Evolutionary conservation across 2,329 filamentous ascomycete species (phyloP), one percentile per base, ranked within the genome.

Genomic region (Fusarium tjaetaba): DNA sequence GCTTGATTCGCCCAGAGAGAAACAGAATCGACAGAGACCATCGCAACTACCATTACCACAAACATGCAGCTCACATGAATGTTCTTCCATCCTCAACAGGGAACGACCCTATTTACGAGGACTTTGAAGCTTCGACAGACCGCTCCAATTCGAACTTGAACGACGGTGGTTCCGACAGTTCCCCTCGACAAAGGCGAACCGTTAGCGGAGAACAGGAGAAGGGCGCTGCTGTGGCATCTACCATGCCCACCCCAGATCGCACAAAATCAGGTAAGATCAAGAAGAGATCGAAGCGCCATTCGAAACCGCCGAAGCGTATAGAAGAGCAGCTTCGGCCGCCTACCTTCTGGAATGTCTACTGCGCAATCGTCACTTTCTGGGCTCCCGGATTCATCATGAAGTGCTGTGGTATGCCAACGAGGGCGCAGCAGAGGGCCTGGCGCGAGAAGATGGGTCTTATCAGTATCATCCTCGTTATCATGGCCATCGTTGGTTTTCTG

Each of bases 391-490:
- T 96, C 70, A 84, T 98, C 34, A 86, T 99, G 61, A 90, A 88
- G 74, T 97, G 94, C 83, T 96, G 95, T 79, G 95, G 95, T 43
- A 97, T 93, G 87, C 90, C 91, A 13, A 88, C 93, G 51, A 96
- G 93, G 82, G 94, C 92, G 22, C 94, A 98, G 82, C 93, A 95
- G 80, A 90, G 94, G 78, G 96, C 96, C 5, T 99, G 96, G 96
- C 90, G 96, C 75, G 96, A 99, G 81, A 99, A 99, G 88, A 97
- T 99, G 87, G 96, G 96, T 5, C 85, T 99, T 66, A 94, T 98
- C 84, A 97, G 95, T 84, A 91, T 99, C 80, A 99, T 99, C 80
- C 80, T 97, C 38, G 80, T 92, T 68, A 95, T 98, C 80, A 97
- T 95, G 86, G 89, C 90, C 15, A 91, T 95, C 79, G 96, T 99